phyloP scores from a whole-genome alignment of 495 filamentous ascomycete species.

The Annulohypoxylon nitens region DNA sequence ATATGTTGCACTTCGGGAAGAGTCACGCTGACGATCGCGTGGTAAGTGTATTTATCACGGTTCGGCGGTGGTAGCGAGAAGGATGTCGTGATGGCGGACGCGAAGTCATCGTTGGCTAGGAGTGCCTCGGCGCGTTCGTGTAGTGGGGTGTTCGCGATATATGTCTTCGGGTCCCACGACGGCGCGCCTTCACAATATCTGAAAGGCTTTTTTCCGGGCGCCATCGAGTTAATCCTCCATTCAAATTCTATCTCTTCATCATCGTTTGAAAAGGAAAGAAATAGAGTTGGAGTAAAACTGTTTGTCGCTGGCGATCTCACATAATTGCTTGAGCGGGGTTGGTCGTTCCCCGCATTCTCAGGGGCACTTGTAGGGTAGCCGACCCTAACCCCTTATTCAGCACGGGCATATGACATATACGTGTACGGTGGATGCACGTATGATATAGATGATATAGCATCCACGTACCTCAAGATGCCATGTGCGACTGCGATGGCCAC shows the following conservation, averaged over 20 bases:
- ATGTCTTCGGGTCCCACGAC: slow-evolving; percentile 45
- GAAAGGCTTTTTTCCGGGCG: slow-evolving; percentile 28
- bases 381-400: not conserved
- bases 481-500: slow-evolving; percentile 4
- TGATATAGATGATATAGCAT: not conserved
- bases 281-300: not conserved
- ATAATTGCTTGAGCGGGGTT: slow-evolving; percentile 17
- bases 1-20: slow-evolving; percentile 67
- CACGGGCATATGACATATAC: not conserved
- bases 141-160: slow-evolving; percentile 40
- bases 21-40: slow-evolving; percentile 64
- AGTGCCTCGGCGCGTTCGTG: slow-evolving; percentile 47
- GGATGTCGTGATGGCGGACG: slow-evolving; percentile 61
- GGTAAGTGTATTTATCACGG: slow-evolving; percentile 68
- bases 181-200: slow-evolving; percentile 49
- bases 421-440: not conserved
- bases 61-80: slow-evolving; percentile 60
- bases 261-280: not conserved
- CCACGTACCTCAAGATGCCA: not conserved
- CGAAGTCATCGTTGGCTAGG: slow-evolving; percentile 60
- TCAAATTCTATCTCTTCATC: not conserved
- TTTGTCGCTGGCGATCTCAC: not conserved
- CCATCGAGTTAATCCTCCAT: slow-evolving; percentile 21
- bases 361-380: slow-evolving; percentile 34
- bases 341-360: slow-evolving; percentile 41